phyloP scores from a whole-genome alignment of 208 protist species.

The Leishmania braziliensis region DNA sequence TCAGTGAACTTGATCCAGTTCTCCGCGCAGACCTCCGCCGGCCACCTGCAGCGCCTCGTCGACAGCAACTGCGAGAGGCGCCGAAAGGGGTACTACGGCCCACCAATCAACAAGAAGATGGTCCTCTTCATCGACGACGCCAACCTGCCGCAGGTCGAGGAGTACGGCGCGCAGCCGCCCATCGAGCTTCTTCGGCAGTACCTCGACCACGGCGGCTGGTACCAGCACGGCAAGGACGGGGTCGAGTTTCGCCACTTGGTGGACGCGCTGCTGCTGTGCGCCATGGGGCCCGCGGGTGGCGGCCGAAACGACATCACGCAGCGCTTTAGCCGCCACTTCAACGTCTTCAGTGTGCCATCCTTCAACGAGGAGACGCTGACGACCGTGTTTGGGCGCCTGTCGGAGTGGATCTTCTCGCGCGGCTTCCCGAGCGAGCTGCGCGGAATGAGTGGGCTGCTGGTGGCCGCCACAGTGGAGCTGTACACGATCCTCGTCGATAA shows the following conservation, averaged over 20 bases:
- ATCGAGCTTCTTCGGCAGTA: conserved; percentile 97
- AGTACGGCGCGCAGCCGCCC: conserved; percentile 96
- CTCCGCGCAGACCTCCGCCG: conserved; percentile 94
- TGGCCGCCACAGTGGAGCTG: conserved; percentile 92
- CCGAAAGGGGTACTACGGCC: conserved; percentile 95
- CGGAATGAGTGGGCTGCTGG: conserved; percentile 52
- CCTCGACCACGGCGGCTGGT: conserved; percentile 96
- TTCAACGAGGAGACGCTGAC: conserved; percentile 91
- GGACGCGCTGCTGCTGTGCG: conserved; percentile 92
- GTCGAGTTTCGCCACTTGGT: conserved; percentile 89
- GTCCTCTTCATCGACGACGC: conserved; percentile 97
- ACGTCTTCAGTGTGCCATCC: conserved; percentile 88
- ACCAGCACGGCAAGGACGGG: conserved; percentile 93
- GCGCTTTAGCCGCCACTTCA: conserved; percentile 96
- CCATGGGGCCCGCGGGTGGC: conserved; percentile 96
- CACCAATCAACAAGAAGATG: conserved; percentile 94
- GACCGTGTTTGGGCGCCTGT: conserved; percentile 93
- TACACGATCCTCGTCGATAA: conserved; percentile 93
- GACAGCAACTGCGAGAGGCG: conserved; percentile 95
- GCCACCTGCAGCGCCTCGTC: conserved; percentile 94
- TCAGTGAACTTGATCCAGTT: conserved; percentile 94
- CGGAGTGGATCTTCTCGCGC: conserved; percentile 91
- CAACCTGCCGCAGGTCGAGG: conserved; percentile 96
- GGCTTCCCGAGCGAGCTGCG: conserved; percentile 67
- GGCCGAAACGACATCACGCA: conserved; percentile 94